A percentile compares a stretch with the other conserved stretches of the same genome.
These are phyloP conservation scores for Pyrenopolyporus hunteri DNA, from an alignment of 495 filamentous ascomycete species.

Conservation along the genomic window DNA sequence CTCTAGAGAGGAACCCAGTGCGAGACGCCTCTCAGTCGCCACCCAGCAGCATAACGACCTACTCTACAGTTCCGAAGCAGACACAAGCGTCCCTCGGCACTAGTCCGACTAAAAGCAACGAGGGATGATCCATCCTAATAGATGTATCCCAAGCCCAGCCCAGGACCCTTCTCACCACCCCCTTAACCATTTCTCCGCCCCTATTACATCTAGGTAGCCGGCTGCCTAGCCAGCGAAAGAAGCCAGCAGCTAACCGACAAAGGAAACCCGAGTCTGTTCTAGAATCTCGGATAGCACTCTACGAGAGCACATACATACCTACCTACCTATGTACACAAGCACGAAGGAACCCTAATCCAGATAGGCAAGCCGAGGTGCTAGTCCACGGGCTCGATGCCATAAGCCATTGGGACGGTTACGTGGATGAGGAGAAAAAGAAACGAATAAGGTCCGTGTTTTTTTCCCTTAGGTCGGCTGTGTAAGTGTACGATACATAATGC, in stretches of 20 bases:
- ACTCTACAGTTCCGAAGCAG: too few species aligned
- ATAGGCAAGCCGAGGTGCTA: not conserved
- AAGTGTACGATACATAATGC: not conserved
- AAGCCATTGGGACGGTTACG: not conserved
- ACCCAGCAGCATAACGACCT: too few species aligned
- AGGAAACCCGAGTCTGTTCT: not conserved
- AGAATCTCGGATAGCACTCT: not conserved
- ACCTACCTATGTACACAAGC: not conserved
- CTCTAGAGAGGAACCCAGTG: too few species aligned
- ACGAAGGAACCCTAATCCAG: not conserved
- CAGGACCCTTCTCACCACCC: too few species aligned
- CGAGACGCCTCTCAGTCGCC: too few species aligned
- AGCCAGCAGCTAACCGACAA: not conserved
- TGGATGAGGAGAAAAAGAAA: too few species aligned
- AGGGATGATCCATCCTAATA: too few species aligned
- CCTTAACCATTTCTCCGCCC: too few species aligned
- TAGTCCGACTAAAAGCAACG: too few species aligned
- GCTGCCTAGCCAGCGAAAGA: not conserved
- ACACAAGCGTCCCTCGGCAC: too few species aligned
- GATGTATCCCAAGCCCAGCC: too few species aligned
- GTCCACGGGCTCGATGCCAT: not conserved
- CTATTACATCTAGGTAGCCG: too few species aligned
- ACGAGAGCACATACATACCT: not conserved
- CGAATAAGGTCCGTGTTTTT: not conserved
- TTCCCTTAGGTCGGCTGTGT: conserved; percentile 10